phyloP scores from a whole-genome alignment of 1,284 basidiomycete species.

The Ceratobasidium sp. region DNA sequence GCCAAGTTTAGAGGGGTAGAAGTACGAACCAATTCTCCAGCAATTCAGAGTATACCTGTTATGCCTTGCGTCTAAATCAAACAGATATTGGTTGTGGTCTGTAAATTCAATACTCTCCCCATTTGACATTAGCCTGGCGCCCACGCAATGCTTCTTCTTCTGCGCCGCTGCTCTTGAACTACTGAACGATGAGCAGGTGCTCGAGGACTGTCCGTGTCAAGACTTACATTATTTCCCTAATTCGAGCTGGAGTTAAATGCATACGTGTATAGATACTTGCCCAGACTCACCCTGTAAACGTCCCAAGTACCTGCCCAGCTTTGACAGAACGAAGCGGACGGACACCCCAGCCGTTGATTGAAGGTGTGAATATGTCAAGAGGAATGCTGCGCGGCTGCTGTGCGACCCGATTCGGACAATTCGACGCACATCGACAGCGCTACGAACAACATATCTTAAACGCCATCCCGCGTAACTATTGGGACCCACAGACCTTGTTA shows the following conservation, averaged over 20 bases:
- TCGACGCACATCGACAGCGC: slow-evolving; percentile 33
- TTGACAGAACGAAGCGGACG: slow-evolving; percentile 8
- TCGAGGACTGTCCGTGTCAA: neutral
- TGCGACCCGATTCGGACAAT: slow-evolving; percentile 39
- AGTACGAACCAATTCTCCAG: slow-evolving; percentile 20
- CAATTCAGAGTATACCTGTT: slow-evolving; percentile 34
- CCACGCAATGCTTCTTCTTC: neutral
- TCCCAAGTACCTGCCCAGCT: slow-evolving; percentile 41
- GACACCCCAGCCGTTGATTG: slow-evolving; percentile 42
- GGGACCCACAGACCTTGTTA: slow-evolving; percentile 21
- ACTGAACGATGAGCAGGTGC: neutral
- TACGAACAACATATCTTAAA: neutral
- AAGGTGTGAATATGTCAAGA: slow-evolving; percentile 41
- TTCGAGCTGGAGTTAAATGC: neutral
- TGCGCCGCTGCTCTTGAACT: slow-evolving; percentile 18
- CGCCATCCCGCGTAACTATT: neutral
- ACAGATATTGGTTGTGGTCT: slow-evolving; percentile 42
- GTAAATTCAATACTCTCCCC: slow-evolving; percentile 9
- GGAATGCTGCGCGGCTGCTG: slow-evolving; percentile 41
- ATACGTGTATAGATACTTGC: neutral
- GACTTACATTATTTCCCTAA: slow-evolving; percentile 38
- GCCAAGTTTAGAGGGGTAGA: no score
- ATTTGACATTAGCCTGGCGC: neutral
- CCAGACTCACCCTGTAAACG: slow-evolving; percentile 39
- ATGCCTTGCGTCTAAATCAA: slow-evolving; percentile 43